Base-by-base conservation (phyloP, 179 eudicot genomes). In the Beta corolliflora region DNA sequence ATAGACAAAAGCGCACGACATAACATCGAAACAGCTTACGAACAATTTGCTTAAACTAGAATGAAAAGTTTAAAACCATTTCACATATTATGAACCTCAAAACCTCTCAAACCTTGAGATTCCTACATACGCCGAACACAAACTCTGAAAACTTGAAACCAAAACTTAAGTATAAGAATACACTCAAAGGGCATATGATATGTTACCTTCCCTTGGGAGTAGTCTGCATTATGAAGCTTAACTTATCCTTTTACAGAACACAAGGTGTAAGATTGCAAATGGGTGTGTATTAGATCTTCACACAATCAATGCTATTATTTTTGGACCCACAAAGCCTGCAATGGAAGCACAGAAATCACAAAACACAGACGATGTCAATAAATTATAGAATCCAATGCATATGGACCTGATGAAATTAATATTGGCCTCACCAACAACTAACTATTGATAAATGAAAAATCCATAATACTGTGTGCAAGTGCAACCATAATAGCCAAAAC, bases 241-340 rank as follows among this genome's bases (percentile, higher is more conserved):
- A 81, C 31, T 81, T 41, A 50, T 73, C 77, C 71, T 55, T 74
- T 75, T 44, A 79, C 58, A 55, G 55, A 52, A 75, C 69, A 66
- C 78, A 84, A 86, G 75, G 73, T 71, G 76, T 46, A 75, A 75
- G 48, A 61, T 31, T 29, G 56, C 21, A 80, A 73, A 73, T 23
- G 7, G 64, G 21, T 21, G 69, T 29, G 19, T 50, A 44, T 63
- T 69, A 25, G 60, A 61, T 69, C 77, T 77, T 77, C 79, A 73
- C 77, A 79, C 84, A 80, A 86, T 88, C 58, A 87, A 89, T 90
- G 89, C 83, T 79, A 46, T 36, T 36, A 36, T 41, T 59, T 74
- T 63, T 85, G 89, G 81, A 67, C 64, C 90, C 91, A 85, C 89
- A 80, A 83, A 85, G 23, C 86, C 90, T 89, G 89, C 88, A 85